phyloP scores from a whole-genome alignment of 495 filamentous ascomycete genomes.

The Pseudoneurospora amorphoporcata region DNA sequence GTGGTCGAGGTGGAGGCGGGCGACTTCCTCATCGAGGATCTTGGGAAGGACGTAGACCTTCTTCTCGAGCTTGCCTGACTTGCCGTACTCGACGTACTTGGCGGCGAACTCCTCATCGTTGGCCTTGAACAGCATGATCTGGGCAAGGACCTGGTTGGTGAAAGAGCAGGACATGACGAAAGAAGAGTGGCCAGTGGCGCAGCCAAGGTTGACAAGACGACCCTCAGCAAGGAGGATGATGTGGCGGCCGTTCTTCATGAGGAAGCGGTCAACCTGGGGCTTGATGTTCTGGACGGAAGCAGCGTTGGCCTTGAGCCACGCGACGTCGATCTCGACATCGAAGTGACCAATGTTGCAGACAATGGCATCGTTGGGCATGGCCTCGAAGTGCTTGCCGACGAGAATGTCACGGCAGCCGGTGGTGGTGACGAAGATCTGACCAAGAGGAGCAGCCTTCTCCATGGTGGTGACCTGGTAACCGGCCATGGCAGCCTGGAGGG shows the following conservation, averaged over 20 bases:
- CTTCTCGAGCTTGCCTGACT: constrained; percentile 72
- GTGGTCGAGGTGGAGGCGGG: constrained; percentile 83
- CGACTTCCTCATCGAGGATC: constrained; percentile 97
- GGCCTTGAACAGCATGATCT: constrained; percentile 96
- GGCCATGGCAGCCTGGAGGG: constrained; percentile 94
- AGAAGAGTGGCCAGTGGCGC: constrained; percentile 96
- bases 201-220: constrained; percentile 97
- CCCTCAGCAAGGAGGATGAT: constrained; percentile 98
- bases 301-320: constrained; percentile 93
- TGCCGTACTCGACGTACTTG: constrained; percentile 95
- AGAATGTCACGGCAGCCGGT: constrained; percentile 98
- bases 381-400: constrained; percentile 83
- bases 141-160: constrained; percentile 99
- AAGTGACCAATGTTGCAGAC: constrained; percentile 99
- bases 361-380: constrained; percentile 96
- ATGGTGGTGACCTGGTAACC: constrained; percentile 95
- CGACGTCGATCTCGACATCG: constrained; percentile 99
- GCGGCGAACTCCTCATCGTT: constrained; percentile 75
- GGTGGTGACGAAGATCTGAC: constrained; percentile 99
- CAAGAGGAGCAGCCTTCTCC: constrained; percentile 79
- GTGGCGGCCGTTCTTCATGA: constrained; percentile 87
- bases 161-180: constrained; percentile 99
- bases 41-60: constrained; percentile 97
- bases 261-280: constrained; percentile 97
- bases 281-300: constrained; percentile 96